Percentiles rank a stretch among this genome's conserved stretches.
Conservation (phyloP, 805 yeast genomes). For the Kluyveromyces aestuarii region DNA sequence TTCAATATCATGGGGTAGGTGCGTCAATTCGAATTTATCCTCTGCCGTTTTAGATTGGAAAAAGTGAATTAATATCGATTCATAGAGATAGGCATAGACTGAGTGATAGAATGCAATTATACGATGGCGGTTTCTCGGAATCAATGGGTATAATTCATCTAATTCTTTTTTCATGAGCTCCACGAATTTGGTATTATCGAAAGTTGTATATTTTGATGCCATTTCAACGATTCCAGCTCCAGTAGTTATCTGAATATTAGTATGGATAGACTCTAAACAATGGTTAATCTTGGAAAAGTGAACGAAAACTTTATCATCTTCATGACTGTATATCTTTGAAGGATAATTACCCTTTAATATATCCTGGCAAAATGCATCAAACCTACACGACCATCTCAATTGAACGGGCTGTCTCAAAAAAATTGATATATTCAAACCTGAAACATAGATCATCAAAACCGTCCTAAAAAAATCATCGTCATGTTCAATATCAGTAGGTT, state of each 20-base stretch:
- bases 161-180: slow-evolving; percentile 40
- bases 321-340: slow-evolving; percentile 17
- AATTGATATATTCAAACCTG: slow-evolving; percentile 54
- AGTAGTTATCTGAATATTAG: slow-evolving; percentile 1
- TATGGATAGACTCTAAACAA: slow-evolving; percentile 52
- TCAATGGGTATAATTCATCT: slow-evolving; percentile 30
- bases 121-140: slow-evolving; percentile 33
- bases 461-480: slow-evolving; percentile 11
- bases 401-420: slow-evolving; percentile 56
- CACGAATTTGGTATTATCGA: slow-evolving; percentile 28
- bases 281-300: slow-evolving; percentile 50
- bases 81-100: slow-evolving; percentile 58
- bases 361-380: slow-evolving; percentile 13
- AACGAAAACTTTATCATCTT: slow-evolving; percentile 42
- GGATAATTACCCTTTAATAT: slow-evolving; percentile 5
- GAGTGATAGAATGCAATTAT: slow-evolving; percentile 46
- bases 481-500: slow-evolving; percentile 15
- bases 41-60: slow-evolving; percentile 10
- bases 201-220: neutral
- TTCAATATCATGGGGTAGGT: slow-evolving; percentile 26
- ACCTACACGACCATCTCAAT: slow-evolving; percentile 45
- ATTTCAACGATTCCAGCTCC: slow-evolving; percentile 23
- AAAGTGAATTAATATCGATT: slow-evolving; percentile 35
- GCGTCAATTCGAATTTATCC: slow-evolving; percentile 6
- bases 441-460: slow-evolving; percentile 45